Percentiles rank a stretch among this genome's conserved stretches.
Evolutionary conservation across 2,329 filamentous ascomycete species (phyloP).

Genomic region (Xylaria arbuscula): DNA sequence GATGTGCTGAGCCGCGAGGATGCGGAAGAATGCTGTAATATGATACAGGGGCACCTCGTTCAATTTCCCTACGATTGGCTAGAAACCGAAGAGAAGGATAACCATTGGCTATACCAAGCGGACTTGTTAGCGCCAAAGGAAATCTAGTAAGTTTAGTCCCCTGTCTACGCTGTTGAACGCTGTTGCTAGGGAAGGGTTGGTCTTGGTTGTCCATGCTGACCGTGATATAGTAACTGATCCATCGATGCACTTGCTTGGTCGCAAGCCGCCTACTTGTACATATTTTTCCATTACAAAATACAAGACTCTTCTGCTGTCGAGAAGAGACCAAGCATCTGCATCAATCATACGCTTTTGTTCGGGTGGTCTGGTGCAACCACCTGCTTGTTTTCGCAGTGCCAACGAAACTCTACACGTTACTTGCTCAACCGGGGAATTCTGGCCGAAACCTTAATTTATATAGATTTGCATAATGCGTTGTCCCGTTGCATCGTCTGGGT

Average conservation of each 20-base stretch:
- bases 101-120: slow-evolving; percentile 97
- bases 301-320: not conserved
- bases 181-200: not conserved
- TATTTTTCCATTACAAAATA: not conserved
- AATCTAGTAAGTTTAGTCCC: slow-evolving; percentile 80
- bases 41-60: slow-evolving; percentile 90
- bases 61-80: slow-evolving; percentile 97
- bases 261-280: not conserved
- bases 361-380: not conserved
- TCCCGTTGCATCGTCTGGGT: slow-evolving; percentile 31
- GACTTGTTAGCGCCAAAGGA: slow-evolving; percentile 96
- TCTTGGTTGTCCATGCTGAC: slow-evolving; percentile 41
- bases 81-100: slow-evolving; percentile 87
- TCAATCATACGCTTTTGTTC: not conserved
- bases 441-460: slow-evolving; percentile 5
- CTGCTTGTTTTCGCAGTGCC: not conserved
- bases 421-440: slow-evolving; percentile 2
- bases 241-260: not conserved
- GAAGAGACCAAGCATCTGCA: not conserved
- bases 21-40: slow-evolving; percentile 81
- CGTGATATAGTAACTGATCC: slow-evolving; percentile 41
- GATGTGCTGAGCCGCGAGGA: slow-evolving; percentile 80
- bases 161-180: not conserved
- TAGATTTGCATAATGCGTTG: slow-evolving; percentile 30
- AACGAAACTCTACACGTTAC: not conserved